Evolutionary conservation across 345 rosid genomes (phyloP), one percentile per base, ranked within the genome.

Genomic region (Syzygium oleosum): DNA sequence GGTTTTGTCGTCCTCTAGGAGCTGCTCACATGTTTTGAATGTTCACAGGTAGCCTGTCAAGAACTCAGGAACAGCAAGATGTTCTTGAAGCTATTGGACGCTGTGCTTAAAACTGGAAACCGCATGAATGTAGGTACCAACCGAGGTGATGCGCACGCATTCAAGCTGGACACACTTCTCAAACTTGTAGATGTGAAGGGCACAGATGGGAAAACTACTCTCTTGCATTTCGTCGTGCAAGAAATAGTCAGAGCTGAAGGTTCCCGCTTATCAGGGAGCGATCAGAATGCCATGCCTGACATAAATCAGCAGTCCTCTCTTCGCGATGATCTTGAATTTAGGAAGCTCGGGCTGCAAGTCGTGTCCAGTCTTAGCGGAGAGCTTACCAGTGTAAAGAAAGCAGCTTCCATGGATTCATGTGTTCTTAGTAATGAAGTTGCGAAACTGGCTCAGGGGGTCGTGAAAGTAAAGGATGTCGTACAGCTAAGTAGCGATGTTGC

Each of bases 81-180:
- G 96, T 97, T 98, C 91, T 86, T 95, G 85, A 98, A 96, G 92
- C 99, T 98, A 88, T 89, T 96, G 11, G 98, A 98, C 90, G 99
- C 99, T 5, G 99, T 98, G 85, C 97, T 97, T 29, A 96, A 93
- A 89, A 97, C 99, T 0, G 98, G 99, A 83, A 97, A 98, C 90
- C 91, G 98, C 43, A 97, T 97, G 99, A 97, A 98, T 68, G 94
- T 96, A 58, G 98, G 98, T 86, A 98, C 99, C n/a, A 95, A 94
- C 87, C 94, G 97, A 12, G 98, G 99, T 0, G 98, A 95, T 79
- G 99, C 99, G 0, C 97, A 92, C 5, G 98, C 99, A 52, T 98
- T 97, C 94, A 98, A 97, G 96, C 98, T 98, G 14, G 98, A 98
- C 89, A 98, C 99, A 0, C 98, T 98, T 52, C 91, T 97, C 46